phyloP scores from a whole-genome alignment of 352 stramenopile genomes.

The Phytophthora palmivora region DNA sequence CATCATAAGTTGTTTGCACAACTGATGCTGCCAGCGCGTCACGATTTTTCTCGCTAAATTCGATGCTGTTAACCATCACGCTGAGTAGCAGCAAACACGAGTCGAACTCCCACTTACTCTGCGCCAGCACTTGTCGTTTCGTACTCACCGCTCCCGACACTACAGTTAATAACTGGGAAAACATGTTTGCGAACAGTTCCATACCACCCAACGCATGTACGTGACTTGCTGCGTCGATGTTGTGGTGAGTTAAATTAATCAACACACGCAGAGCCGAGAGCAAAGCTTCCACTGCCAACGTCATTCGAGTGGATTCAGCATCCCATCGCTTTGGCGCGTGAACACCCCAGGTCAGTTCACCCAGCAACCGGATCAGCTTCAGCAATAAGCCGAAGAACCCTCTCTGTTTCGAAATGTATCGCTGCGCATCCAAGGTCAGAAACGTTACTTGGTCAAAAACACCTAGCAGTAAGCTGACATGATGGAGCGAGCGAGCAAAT shows the following conservation, averaged over 20 bases:
- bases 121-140: not conserved
- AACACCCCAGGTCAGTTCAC: conserved; percentile 44
- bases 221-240: conserved; percentile 49
- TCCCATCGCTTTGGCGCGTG: conserved; percentile 33
- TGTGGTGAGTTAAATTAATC: conserved; percentile 86
- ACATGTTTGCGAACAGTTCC: conserved; percentile 48
- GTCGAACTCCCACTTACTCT: conserved; percentile 70
- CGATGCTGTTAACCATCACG: conserved; percentile 76
- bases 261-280: conserved; percentile 61
- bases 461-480: conserved; percentile 49
- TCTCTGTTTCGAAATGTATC: conserved; percentile 45
- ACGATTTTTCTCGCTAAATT: conserved; percentile 65
- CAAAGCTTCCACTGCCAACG: conserved; percentile 51
- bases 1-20: not conserved
- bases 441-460: conserved; percentile 80
- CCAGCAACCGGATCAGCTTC: conserved; percentile 44
- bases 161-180: conserved; percentile 44
- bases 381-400: conserved; percentile 50
- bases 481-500: conserved; percentile 38
- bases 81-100: conserved; percentile 64
- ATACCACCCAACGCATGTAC: conserved; percentile 51
- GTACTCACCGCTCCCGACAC: not conserved
- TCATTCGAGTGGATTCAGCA: conserved; percentile 33
- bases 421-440: conserved; percentile 54
- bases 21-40: conserved; percentile 33